Evolutionary conservation across 345 rosid species (phyloP).

Genomic region (Microthlaspi erraticum): DNA sequence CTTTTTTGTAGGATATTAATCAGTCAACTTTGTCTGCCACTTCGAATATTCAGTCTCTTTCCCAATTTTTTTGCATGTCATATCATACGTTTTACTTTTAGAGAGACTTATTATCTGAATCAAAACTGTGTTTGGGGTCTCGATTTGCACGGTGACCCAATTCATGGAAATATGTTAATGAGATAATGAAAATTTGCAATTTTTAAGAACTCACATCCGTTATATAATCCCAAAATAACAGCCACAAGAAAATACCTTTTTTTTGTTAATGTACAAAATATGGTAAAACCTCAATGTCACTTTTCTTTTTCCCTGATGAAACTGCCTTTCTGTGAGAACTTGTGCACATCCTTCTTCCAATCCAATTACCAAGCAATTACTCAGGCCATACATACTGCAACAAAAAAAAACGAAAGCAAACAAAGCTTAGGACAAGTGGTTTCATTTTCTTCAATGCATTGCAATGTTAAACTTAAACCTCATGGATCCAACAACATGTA

Average conservation of each 20-base stretch:
- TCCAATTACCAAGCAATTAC: no score
- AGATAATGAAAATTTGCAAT: slow-evolving; percentile 15
- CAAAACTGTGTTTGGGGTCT: neutral
- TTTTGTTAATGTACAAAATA: slow-evolving; percentile 39
- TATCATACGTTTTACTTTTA: neutral
- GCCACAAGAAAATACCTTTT: neutral
- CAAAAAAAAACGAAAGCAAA: neutral
- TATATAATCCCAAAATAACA: slow-evolving; percentile 34
- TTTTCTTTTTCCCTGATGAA: slow-evolving; percentile 23
- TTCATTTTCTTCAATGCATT: slow-evolving; percentile 24
- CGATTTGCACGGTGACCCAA: slow-evolving; percentile 12
- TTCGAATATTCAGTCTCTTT: neutral
- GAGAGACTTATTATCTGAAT: neutral
- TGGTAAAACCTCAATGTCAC: slow-evolving; percentile 32
- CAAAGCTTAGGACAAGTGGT: slow-evolving; percentile 7
- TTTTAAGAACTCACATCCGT: slow-evolving; percentile 26
- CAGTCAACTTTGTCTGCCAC: slow-evolving; percentile 44
- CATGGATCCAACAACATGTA: slow-evolving; percentile 11
- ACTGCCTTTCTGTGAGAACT: slow-evolving; percentile 19
- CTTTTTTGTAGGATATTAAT: slow-evolving; percentile 12
- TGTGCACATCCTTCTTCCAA: slow-evolving; percentile 28
- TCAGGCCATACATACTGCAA: no score
- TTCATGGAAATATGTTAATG: neutral
- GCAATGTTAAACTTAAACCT: slow-evolving; percentile 11
- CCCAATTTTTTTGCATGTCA: slow-evolving; percentile 25